Evolutionary conservation across 2,329 filamentous ascomycete species (phyloP), one percentile per base, ranked within the genome.

Genomic region (Trichoderma arundinaceum): DNA sequence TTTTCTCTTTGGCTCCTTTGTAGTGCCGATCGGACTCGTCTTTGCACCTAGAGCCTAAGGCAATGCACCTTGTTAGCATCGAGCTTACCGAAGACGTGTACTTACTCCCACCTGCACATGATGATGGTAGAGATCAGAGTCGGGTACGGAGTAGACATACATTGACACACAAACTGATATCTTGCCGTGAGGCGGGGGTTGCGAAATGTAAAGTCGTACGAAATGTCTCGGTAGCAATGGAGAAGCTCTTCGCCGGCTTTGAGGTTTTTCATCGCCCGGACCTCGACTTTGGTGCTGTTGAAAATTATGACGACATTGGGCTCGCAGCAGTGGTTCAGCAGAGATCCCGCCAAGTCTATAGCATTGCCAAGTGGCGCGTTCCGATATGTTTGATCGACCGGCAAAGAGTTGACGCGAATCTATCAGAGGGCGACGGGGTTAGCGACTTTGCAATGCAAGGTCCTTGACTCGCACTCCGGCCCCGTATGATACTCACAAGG

Each of bases 251-350:
- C 41, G 1, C 65, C 65, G 5, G 53, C 54, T 13, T 38, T 44
- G 32, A 65, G 15, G 1, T 17, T 51, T 12, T 19, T 33, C 0
- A 61, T 22, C 2, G 61, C 54, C 7, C 61, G 48, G 15, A 54
- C 65, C 22, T 60, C 28, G 10, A 67, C 39, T 19, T 38, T 28
- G 9, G 35, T 57, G 33, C 51, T 60, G 13, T 35, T 49, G 54
- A 60, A 60, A 2, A 54, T 28, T 28, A 67, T 39, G n/a, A 43
- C 65, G 3, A 65, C 22, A 8, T 65, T 67, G 7, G 65, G 65
- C 0, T 67, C 61, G 54, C 65, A 67, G n/a, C 35, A 48, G 22
- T 64, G 65, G 38, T 67, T 67, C 17, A 67, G 1, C n/a, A 67
- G 22, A 15, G 65, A 35, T 15, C 19, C 41, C 1, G 33, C 53